Evolutionary conservation across 208 protist species (phyloP).

Genomic region (Crithidia fasciculata): DNA sequence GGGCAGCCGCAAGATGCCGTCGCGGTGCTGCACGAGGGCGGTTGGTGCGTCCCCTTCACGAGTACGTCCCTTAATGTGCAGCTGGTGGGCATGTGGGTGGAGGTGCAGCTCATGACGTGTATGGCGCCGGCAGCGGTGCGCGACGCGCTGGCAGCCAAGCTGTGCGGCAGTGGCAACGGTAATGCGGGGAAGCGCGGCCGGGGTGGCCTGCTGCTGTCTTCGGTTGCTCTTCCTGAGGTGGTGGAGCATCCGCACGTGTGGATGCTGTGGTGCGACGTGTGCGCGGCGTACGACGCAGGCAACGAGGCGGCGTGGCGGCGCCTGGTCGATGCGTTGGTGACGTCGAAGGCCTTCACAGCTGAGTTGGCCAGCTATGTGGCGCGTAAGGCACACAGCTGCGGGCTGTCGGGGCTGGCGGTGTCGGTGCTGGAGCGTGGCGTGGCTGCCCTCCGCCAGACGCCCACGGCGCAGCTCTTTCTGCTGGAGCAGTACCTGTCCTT

Average conservation of each 20-base stretch:
- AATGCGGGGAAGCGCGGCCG: constrained; percentile 24
- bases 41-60: constrained; percentile 70
- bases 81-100: constrained; percentile 65
- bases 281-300: constrained; percentile 19
- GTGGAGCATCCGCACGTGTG: constrained; percentile 33
- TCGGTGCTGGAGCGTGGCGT: constrained; percentile 57
- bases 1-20: constrained; percentile 41
- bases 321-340: constrained; percentile 29
- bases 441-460: constrained; percentile 31
- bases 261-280: constrained; percentile 33
- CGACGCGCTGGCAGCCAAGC: constrained; percentile 23
- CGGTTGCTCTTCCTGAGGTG: constrained; percentile 15
- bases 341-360: constrained; percentile 48
- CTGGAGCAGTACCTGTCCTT: constrained; percentile 73
- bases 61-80: constrained; percentile 55
- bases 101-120: constrained; percentile 53
- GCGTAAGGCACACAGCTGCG: constrained; percentile 36
- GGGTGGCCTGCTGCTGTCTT: constrained; percentile 31
- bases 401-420: constrained; percentile 27
- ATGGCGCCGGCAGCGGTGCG: constrained; percentile 1
- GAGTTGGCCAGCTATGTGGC: constrained; percentile 69
- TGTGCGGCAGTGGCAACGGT: constrained; percentile 3
- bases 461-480: constrained; percentile 51
- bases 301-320: constrained; percentile 19
- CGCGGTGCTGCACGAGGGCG: constrained; percentile 51